Base-by-base conservation (phyloP, 345 rosid genomes). In the Draba incana region DNA sequence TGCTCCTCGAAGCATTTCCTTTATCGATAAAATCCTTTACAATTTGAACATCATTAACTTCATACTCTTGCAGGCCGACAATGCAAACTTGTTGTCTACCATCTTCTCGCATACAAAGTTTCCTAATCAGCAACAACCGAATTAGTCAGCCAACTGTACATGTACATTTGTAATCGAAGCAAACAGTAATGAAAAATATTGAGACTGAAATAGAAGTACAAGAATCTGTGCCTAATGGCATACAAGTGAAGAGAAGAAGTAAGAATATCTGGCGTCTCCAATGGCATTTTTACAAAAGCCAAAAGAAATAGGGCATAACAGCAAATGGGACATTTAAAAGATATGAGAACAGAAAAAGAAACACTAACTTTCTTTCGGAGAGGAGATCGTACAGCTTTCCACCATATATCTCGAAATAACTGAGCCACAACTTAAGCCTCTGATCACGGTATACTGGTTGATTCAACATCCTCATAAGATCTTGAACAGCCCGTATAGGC, bases 71-170 rank as follows among this genome's bases (percentile, higher is more conserved):
- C 81, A 94, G 76, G 59, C 99, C 98, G 50, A 94, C 98, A 69
- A 94, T 91, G 81, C 99, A 94, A 70, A 94, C 97, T 82, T 94
- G 98, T 57, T 94, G 99, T 20, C 96, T 84, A 16, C 98, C 99
- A 84, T 94, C 99, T 82, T 94, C 99, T 72, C 99, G 86, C 99
- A 94, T 91, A 60, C 95, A 89, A 57, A 94, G 97, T 76, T 94
- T 94, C 91, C 99, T 89, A 44, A 53, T 57, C 65, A 25, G 31
- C 39, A 46, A 77, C 51, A 64, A 57, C 57, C 52, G 6, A 64
- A 56, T 33, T 16, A 70, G 65, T 76, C 61, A 70, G 52, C 43
- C 42, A 49, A 43, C 44, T 1, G 33, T n/a, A 57, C 38, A 56
- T 56, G 0, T 42, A 10, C 24, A 56, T 31, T 10, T 20, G 16